Base-by-base conservation (phyloP, 2,329 filamentous ascomycete species). In the Xylaria sp. region DNA sequence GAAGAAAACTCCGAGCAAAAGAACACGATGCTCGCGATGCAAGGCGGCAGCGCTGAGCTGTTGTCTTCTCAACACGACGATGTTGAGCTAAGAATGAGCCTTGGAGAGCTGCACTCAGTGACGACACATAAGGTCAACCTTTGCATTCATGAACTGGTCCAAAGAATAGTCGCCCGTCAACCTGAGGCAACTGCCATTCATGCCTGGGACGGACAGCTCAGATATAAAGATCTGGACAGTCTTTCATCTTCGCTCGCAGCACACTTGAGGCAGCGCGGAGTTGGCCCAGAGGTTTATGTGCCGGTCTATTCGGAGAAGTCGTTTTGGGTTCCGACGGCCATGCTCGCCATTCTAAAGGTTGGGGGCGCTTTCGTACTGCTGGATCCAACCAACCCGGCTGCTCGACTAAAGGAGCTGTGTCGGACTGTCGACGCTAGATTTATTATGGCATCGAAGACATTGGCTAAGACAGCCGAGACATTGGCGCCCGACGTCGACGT, bases 331-430 rank as follows among this genome's bases (percentile, higher is more conserved):
- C 32, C 57, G 1, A 63, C 76, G 1, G 73, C 71, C 12, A 72
- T 78, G 23, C 58, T 78, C 7, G 77, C 69, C 3, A 61, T 78
- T 28, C 54, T 78, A 41, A 76, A 78, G 55, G 71, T 75, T 5
- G 78, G 78, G 18, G 77, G 73, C 3, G 77, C 75, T n/a, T 79
- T 76, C 67, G 72, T 75, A 0, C 73, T 74, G 1, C 65, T 78
- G 3, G 76, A 78, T 54, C 73, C 74, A 10, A 51, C 70, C 20
- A 65, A 75, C 37, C 75, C 77, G 8, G n/a, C 28, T 23, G 60
- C 73, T 15, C 69, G 77, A 9, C 51, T 71, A 54, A n/a, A 48
- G 20, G 50, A 34, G 58, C 62, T 69, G n/a, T 64, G 61, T 23
- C 56, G 37, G 23, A 62, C 61, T 23, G 75, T 62, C 50, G 69